Evolutionary conservation across 164 flowering plant species (phyloP), one percentile per base, ranked within the genome.

Genomic region (Piper betle): DNA sequence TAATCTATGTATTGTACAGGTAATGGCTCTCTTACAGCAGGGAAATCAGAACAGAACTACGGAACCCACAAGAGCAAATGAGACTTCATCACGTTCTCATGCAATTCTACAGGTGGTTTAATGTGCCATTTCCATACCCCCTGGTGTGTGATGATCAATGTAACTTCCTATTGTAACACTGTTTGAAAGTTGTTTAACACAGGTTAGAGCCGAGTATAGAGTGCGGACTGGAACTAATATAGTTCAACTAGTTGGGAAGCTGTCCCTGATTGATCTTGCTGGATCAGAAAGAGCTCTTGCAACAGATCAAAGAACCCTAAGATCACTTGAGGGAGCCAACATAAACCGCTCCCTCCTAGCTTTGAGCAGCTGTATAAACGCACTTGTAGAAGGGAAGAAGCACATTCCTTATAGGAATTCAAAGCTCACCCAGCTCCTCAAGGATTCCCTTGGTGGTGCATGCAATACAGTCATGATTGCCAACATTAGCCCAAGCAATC

Each of bases 381-480:
- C 96, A 33, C 91, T 91, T 57, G 97, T 88, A n/a, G 96, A 88
- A 73, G 97, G 94, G 37, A 91, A 86, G 80, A 91, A 85, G 65
- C 96, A 91, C 70, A 86, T 91, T 12, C 97, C 97, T 0, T 91
- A 79, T 59, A 68, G 97, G 18, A 88, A 91, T 64, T 91, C 97
- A 16, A 91, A 91, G 75, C 94, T 91, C 66, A 91, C 97, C 10
- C 97, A 91, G 75, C 90, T 91, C 52, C 87, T 91, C 64, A 91
- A 91, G 80, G 96, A 91, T 68, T 91, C 97, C 0, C 72, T 91
- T 17, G 96, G 97, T 16, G 97, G 97, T 62, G 75, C 80, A 54
- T 91, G 96, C 71, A 88, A 85, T 71, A 88, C 97, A 43, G 94
- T 86, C 20, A 91, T 91, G 97, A 91, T 91, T 61, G 96, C 97